Base-by-base conservation (phyloP, 2,329 filamentous ascomycete genomes). In the Claviceps monticola region DNA sequence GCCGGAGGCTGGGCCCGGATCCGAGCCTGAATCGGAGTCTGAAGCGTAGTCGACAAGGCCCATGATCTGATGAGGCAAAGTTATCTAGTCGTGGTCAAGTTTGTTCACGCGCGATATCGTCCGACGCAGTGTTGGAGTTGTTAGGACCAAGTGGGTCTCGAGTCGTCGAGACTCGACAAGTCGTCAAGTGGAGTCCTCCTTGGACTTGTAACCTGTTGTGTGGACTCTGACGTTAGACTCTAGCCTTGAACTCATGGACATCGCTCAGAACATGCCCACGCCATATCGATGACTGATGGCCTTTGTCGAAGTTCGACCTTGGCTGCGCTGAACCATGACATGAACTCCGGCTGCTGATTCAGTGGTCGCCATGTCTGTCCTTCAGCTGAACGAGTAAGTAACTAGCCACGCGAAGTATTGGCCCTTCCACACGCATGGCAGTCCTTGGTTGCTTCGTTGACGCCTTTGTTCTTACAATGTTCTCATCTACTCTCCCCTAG, bases 1-100 rank as follows among this genome's bases (percentile, higher is more conserved):
- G 64, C 90, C 88, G 4, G 86, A 90, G n/a, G 14, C 47, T 61
- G 94, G 94, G 55, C 84, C 82, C 3, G 74, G 74, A 64, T 90
- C 88, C 4, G 87, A 94, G 55, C 84, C 82, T n/a, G 74, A 74
- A 64, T 90, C 88, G 4, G 87, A 57, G 43, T 50, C 51, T 39
- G 51, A 90, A 21, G 23, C 47, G 61, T 94, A 95, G 55, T 84
- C 82, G 58, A 93, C 87, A 34, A 95, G 73, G 14, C 78, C 83
- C 86, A 93, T 93, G 41, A 47, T 67, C 29, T 11, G 29, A 34
- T 34, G 29, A 34, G 29, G 29, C 9, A 11, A 34, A 34, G 29
- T 11, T 11, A 34, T 34, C 9, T 34, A 34, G 8, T 34, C 5
- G 56, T n/a, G n/a, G 14, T 39, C 37, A 16, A 39, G 37, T 26